Evolutionary conservation across 495 filamentous ascomycete species (phyloP).

Genomic region (Apodospora peruviana): DNA sequence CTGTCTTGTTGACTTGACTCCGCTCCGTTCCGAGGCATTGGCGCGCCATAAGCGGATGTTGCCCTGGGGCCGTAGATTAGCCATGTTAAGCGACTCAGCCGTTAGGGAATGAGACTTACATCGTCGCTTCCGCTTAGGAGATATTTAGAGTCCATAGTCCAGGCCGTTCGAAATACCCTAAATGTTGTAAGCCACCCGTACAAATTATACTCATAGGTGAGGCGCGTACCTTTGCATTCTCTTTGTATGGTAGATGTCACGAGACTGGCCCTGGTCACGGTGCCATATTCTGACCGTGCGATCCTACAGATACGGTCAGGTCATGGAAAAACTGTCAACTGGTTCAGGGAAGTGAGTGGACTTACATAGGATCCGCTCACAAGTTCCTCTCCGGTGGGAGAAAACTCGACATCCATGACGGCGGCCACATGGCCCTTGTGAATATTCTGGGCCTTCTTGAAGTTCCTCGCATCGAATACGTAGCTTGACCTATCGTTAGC

Average conservation of each 20-base stretch:
- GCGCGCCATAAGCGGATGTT: constrained; percentile 90
- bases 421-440: constrained; percentile 93
- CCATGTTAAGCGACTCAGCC: not conserved
- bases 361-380: constrained; percentile 84
- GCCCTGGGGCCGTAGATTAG: constrained; percentile 36
- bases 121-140: constrained; percentile 84
- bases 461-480: constrained; percentile 29
- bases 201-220: not conserved
- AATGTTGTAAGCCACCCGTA: not conserved
- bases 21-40: constrained; percentile 77
- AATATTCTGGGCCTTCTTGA: constrained; percentile 65
- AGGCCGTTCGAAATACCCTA: constrained; percentile 65
- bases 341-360: constrained; percentile 54
- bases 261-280: constrained; percentile 70
- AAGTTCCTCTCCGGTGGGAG: constrained; percentile 88
- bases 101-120: constrained; percentile 6
- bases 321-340: constrained; percentile 52
- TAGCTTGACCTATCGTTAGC: constrained; percentile 20
- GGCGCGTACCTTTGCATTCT: constrained; percentile 67
- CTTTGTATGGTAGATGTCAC: constrained; percentile 96
- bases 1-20: constrained; percentile 77
- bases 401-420: constrained; percentile 95
- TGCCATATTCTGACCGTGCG: constrained; percentile 63
- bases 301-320: constrained; percentile 10
- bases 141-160: constrained; percentile 84